Percentiles rank a stretch among this genome's conserved stretches.
Evolutionary conservation across 257 asterid species (phyloP).

Genomic region (Solanum pennellii): DNA sequence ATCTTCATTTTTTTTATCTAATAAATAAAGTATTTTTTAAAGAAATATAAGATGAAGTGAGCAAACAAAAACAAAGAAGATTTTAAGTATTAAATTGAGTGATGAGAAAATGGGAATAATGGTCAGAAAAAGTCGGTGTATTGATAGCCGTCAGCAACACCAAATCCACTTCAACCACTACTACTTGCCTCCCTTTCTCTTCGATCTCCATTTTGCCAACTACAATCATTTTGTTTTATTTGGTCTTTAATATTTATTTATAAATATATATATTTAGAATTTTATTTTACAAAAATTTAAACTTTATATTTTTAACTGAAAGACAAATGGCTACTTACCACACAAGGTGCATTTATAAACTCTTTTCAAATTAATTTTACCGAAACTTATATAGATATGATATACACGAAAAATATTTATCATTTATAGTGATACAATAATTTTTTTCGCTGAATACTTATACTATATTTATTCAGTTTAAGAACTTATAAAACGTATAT

Average conservation of each 20-base stretch:
- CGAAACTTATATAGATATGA: too few species aligned
- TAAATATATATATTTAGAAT: neutral
- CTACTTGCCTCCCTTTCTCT: slow-evolving; percentile 1
- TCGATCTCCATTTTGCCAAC: neutral
- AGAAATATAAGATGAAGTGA: neutral
- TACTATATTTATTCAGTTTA: too few species aligned
- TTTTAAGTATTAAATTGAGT: neutral
- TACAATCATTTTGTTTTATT: neutral
- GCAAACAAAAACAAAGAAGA: slow-evolving; percentile 20
- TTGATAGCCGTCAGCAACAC: slow-evolving; percentile 4
- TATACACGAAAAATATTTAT: too few species aligned
- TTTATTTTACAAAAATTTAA: neutral
- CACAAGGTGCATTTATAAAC: neutral
- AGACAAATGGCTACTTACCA: neutral
- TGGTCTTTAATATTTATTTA: neutral
- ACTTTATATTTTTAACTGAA: too few species aligned
- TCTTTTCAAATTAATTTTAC: neutral
- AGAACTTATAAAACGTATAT: too few species aligned
- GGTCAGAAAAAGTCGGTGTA: slow-evolving; percentile 10
- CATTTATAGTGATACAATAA: too few species aligned
- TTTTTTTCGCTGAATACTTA: too few species aligned
- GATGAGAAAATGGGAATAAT: slow-evolving; percentile 6
- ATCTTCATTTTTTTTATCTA: too few species aligned
- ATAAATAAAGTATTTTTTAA: too few species aligned
- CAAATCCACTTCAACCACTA: slow-evolving; percentile 13